These are phyloP conservation scores for Citeromyces hawaiiensis DNA, from an alignment of 1,139 yeast genomes.

Conservation along the genomic window DNA sequence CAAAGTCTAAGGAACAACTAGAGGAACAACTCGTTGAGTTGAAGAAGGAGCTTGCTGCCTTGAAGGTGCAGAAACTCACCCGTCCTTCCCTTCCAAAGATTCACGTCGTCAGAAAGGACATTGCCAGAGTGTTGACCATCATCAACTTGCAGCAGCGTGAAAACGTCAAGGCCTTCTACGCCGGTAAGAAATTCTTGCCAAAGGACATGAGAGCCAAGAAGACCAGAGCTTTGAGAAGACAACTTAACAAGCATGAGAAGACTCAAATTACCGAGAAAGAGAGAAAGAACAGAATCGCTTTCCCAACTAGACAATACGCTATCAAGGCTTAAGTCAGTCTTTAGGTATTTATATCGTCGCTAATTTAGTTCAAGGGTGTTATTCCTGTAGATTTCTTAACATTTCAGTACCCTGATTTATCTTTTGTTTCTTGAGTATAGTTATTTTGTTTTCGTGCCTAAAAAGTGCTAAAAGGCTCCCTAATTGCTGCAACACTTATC, in stretches of 20 bases:
- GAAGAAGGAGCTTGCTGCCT: slow-evolving; percentile 93
- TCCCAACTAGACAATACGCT: slow-evolving; percentile 98
- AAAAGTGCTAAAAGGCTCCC: no score
- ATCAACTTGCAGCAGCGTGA: slow-evolving; percentile 96
- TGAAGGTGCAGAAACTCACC: slow-evolving; percentile 92
- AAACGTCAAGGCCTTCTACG: slow-evolving; percentile 89
- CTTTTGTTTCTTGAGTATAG: no score
- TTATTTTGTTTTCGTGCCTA: no score
- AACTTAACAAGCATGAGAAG: slow-evolving; percentile 81
- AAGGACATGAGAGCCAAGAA: slow-evolving; percentile 98
- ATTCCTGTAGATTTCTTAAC: not conserved
- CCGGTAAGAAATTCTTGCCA: slow-evolving; percentile 94
- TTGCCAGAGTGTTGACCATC: slow-evolving; percentile 95
- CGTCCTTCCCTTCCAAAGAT: slow-evolving; percentile 91
- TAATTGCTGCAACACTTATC: no score
- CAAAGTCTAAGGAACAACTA: slow-evolving; percentile 95
- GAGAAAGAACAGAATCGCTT: slow-evolving; percentile 84
- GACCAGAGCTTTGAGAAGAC: slow-evolving; percentile 99
- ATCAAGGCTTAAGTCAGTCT: slow-evolving; percentile 72
- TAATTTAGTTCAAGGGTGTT: slow-evolving; percentile 1
- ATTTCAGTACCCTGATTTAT: no score
- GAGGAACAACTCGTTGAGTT: slow-evolving; percentile 89
- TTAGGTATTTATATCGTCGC: not conserved
- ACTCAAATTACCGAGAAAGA: slow-evolving; percentile 75
- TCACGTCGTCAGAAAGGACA: slow-evolving; percentile 94